phyloP scores from a whole-genome alignment of 2,329 filamentous ascomycete species.

The Fusarium pseudonygamai region DNA sequence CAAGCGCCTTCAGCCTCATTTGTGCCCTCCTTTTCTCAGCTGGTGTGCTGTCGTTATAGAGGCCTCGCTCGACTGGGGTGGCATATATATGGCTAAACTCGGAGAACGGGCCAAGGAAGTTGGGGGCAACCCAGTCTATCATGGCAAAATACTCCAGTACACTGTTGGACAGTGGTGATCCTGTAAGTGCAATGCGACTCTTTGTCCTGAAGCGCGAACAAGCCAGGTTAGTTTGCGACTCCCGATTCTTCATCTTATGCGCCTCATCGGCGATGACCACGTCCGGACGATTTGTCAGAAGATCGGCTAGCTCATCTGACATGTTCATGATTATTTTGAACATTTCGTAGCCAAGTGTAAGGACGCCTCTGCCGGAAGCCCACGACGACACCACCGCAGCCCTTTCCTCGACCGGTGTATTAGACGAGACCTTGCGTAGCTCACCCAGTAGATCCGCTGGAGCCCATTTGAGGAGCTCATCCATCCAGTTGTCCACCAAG shows the following conservation, averaged over 20 bases:
- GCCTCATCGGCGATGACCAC: constrained; percentile 89
- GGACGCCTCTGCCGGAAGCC: constrained; percentile 72
- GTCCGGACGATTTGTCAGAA: constrained; percentile 69
- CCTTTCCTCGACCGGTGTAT: constrained; percentile 50
- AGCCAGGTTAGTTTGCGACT: constrained; percentile 60
- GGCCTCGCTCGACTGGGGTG: constrained; percentile 76
- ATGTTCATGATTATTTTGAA: constrained; percentile 58
- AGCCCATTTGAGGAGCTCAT: constrained; percentile 79
- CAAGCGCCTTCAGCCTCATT: constrained; percentile 75
- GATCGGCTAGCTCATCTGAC: constrained; percentile 49
- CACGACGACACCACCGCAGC: constrained; percentile 63
- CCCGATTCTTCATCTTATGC: constrained; percentile 77
- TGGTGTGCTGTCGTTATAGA: constrained; percentile 70
- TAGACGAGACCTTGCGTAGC: constrained; percentile 64
- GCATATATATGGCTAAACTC: constrained; percentile 79
- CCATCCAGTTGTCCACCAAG: constrained; percentile 83
- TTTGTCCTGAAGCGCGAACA: constrained; percentile 70
- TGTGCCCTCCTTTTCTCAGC: constrained; percentile 67
- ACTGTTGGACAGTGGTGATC: constrained; percentile 86
- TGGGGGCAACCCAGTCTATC: constrained; percentile 86
- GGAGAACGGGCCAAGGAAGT: constrained; percentile 73
- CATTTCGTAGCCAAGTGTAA: constrained; percentile 80
- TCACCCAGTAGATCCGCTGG: constrained; percentile 64
- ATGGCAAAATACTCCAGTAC: constrained; percentile 86
- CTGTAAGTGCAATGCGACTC: constrained; percentile 83